Percentiles rank a stretch among this genome's conserved stretches.
phyloP scores from a whole-genome alignment of 1,284 basidiomycete genomes.

The Vanrija humicola region DNA sequence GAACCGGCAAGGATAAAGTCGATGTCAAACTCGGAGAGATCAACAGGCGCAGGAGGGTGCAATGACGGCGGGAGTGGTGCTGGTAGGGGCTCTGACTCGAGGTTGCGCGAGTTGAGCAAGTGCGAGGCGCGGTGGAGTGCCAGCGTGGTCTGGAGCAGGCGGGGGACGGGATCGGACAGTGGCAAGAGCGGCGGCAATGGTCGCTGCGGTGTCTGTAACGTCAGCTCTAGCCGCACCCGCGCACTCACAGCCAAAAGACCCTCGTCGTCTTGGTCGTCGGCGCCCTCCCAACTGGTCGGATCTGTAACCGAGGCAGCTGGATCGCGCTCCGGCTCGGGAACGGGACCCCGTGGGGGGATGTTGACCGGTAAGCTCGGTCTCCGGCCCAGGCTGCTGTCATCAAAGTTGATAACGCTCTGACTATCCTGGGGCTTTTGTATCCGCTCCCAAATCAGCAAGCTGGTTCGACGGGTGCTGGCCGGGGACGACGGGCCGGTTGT shows the following conservation, averaged over 20 bases:
- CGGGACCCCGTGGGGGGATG: slow-evolving; percentile 4
- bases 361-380: slow-evolving; percentile 14
- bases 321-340: no score
- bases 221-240: background rate
- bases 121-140: slow-evolving; percentile 48
- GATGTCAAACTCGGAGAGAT: slow-evolving; percentile 51
- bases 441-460: slow-evolving; percentile 40
- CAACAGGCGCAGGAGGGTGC: slow-evolving; percentile 48
- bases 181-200: slow-evolving; percentile 47
- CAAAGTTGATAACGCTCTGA: background rate
- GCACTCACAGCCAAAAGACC: no score
- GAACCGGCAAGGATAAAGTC: slow-evolving; percentile 51
- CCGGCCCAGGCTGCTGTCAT: background rate
- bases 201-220: slow-evolving; percentile 18
- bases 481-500: slow-evolving; percentile 18
- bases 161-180: slow-evolving; percentile 48
- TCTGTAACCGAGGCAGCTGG: slow-evolving; percentile 4
- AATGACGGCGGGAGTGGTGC: slow-evolving; percentile 46
- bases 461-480: slow-evolving; percentile 29
- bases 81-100: slow-evolving; percentile 45
- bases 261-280: no score
- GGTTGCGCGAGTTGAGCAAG: slow-evolving; percentile 41
- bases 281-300: slow-evolving; percentile 13
- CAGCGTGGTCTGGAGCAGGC: slow-evolving; percentile 44
- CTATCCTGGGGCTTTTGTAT: slow-evolving; percentile 14